These are phyloP conservation scores for Trapa incisa DNA, from an alignment of 345 rosid genomes.

Conservation along the genomic window DNA sequence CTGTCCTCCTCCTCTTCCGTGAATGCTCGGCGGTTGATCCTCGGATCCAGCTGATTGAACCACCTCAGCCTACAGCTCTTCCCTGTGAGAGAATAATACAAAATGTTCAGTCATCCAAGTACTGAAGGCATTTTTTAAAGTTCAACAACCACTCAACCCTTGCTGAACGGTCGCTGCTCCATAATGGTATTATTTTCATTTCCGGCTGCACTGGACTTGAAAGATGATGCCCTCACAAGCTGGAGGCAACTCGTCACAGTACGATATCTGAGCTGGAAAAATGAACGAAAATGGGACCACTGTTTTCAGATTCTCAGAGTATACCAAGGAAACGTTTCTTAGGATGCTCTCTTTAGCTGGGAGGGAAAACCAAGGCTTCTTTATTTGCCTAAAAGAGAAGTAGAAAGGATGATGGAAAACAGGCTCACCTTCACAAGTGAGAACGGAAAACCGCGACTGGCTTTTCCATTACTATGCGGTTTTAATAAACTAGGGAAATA, in stretches of 20 bases:
- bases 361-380: neutral
- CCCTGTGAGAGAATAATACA: slow-evolving; percentile 24
- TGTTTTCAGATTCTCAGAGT: too few relatives aligned
- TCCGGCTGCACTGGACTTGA: too few relatives aligned
- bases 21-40: slow-evolving; percentile 81
- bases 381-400: too few relatives aligned
- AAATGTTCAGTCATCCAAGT: neutral
- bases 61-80: slow-evolving; percentile 94
- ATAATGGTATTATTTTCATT: too few relatives aligned
- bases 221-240: too few relatives aligned
- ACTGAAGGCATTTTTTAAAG: neutral
- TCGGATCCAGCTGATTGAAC: slow-evolving; percentile 96
- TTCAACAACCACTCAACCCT: neutral
- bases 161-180: neutral
- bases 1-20: slow-evolving; percentile 95
- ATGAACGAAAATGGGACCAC: too few relatives aligned
- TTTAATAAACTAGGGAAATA: neutral
- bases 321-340: too few relatives aligned
- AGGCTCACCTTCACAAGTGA: neutral
- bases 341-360: too few relatives aligned
- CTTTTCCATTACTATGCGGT: too few relatives aligned
- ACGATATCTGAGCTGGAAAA: too few relatives aligned
- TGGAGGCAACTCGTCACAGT: too few relatives aligned
- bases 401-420: neutral
- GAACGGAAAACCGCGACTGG: neutral